phyloP scores from a whole-genome alignment of 2,329 filamentous ascomycete species.

The Fusarium siculi region DNA sequence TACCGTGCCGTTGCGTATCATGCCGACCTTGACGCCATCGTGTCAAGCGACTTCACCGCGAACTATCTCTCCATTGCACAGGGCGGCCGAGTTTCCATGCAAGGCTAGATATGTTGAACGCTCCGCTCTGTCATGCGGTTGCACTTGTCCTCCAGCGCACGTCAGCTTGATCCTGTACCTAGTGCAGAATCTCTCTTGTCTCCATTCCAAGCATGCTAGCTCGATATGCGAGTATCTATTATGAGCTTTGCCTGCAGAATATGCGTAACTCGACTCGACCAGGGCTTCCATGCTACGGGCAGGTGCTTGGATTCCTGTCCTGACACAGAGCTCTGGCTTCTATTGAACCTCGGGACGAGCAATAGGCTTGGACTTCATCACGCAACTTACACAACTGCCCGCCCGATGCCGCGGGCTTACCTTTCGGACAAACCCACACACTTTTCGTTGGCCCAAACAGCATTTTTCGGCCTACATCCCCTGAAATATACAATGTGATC shows the following conservation, averaged over 20 bases:
- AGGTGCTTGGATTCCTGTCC: neutral
- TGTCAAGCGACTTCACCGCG: neutral
- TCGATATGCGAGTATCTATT: slow-evolving; percentile 8
- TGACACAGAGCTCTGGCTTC: neutral
- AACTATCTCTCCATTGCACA: neutral
- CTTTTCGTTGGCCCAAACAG: neutral
- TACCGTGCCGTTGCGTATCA: neutral
- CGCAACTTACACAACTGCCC: neutral
- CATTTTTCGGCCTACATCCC: neutral
- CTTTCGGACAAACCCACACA: neutral
- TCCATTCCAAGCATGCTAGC: neutral
- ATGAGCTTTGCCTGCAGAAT: neutral
- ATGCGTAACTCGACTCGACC: neutral
- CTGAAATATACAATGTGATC: neutral
- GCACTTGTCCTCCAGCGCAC: slow-evolving; percentile 13
- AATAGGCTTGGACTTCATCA: neutral
- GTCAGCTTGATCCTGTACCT: neutral
- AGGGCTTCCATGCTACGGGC: neutral
- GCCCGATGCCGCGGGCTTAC: neutral
- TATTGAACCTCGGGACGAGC: neutral
- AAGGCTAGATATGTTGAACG: slow-evolving; percentile 6
- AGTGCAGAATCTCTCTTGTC: slow-evolving; percentile 29
- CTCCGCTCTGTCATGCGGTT: slow-evolving; percentile 11
- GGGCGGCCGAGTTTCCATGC: neutral
- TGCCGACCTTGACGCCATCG: neutral